phyloP scores from a whole-genome alignment of 2,329 filamentous ascomycete species.

The Chrysoporthe deuterocubensis region DNA sequence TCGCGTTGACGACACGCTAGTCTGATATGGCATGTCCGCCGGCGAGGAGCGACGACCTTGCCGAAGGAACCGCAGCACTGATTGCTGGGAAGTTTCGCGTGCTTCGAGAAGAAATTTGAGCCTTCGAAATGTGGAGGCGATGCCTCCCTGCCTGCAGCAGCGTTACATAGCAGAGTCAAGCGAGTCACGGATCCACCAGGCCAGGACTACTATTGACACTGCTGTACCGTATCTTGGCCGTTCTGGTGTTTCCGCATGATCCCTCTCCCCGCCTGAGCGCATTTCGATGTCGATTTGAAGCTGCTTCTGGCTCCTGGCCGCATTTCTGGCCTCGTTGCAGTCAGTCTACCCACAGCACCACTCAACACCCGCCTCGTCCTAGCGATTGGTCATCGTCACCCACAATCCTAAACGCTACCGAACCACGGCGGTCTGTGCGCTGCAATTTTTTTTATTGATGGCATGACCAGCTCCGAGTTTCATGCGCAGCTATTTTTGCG shows the following conservation, averaged over 20 bases:
- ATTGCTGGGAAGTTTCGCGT: conserved; percentile 25
- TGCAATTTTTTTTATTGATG: background rate
- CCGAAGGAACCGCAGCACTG: conserved; percentile 3
- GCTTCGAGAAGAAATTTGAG: conserved; percentile 28
- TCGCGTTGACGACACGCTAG: background rate
- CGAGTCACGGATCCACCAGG: conserved; percentile 12
- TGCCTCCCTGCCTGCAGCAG: conserved; percentile 6
- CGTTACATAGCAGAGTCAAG: conserved; percentile 13
- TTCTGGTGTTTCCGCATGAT: background rate
- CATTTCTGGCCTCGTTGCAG: conserved; percentile 9
- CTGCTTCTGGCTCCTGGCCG: conserved; percentile 4
- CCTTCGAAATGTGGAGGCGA: conserved; percentile 23
- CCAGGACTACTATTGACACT: conserved; percentile 14
- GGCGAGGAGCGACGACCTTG: conserved; percentile 3
- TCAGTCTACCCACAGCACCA: background rate
- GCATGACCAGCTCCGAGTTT: background rate
- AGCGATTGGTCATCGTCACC: conserved; percentile 1
- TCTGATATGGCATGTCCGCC: background rate
- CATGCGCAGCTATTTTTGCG: conserved; percentile 5
- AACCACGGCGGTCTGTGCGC: conserved; percentile 6
- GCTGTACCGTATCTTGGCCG: conserved; percentile 19
- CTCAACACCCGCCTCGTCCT: background rate
- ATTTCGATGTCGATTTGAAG: background rate
- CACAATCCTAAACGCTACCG: background rate
- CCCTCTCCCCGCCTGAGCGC: background rate